Conservation (phyloP, 139 green algal genomes). For the Closterium sp. region DNA sequence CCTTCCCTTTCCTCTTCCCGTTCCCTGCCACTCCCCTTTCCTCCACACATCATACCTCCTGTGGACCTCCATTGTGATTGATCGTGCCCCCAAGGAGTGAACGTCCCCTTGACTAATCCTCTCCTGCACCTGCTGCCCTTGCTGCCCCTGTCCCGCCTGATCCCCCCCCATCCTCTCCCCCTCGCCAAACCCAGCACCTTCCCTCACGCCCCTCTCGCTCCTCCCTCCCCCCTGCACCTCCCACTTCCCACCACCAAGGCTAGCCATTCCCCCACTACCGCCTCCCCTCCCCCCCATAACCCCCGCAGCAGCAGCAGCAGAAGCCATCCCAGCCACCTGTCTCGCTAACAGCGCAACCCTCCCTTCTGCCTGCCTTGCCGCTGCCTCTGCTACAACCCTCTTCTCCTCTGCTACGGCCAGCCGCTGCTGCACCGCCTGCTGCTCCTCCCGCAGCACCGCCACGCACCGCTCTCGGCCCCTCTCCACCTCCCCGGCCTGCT, state of each 20-base stretch:
- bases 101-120: not conserved
- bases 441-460: not conserved
- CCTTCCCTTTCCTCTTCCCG: too few relatives aligned
- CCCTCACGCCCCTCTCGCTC: not conserved
- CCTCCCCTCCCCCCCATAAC: not conserved
- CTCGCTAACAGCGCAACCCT: not conserved
- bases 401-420: not conserved
- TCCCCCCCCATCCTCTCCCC: not conserved
- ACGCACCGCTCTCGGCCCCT: not conserved
- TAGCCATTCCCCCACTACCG: not conserved
- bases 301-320: not conserved
- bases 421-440: not conserved
- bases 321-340: not conserved
- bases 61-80: not conserved
- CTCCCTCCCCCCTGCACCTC: not conserved
- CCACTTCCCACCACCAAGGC: not conserved
- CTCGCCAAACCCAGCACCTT: not conserved
- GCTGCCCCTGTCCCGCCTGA: not conserved
- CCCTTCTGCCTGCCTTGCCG: not conserved
- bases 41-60: not conserved
- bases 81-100: not conserved
- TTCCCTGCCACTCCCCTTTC: too few relatives aligned
- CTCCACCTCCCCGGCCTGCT: not conserved
- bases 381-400: not conserved
- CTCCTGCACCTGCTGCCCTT: not conserved